Evolutionary conservation across 164 flowering plant genomes (phyloP), one percentile per base, ranked within the genome.

Genomic region (Vitis labrusca): DNA sequence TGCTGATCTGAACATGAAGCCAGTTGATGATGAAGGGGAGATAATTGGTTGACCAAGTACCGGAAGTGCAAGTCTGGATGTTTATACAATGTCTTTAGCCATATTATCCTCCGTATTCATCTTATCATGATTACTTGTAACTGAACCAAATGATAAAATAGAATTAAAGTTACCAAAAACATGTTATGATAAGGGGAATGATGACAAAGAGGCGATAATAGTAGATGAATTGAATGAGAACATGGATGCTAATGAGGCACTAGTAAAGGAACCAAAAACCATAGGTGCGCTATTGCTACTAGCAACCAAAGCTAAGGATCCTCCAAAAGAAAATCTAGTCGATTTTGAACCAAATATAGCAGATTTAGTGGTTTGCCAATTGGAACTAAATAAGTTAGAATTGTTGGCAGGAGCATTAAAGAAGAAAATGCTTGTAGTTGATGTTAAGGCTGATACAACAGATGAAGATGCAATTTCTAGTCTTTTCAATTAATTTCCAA

Each of bases 21-120:
- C 75, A 19, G 15, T 44, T 11, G 85, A 56, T 51, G 84, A 60
- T 13, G 88, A 57, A 4, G 86, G 61, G 9, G 85, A 29, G 55
- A 64, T 66, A 2, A 84, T 65, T 12, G 81, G 77, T 70, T 84
- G 91, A 47, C 88, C 84, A 79, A 89, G 90, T 15, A 61, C 66
- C 27, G 91, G 73, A 56, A 47, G 76, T 16, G 79, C 29, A 0
- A 89, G 80, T 3, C 74, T 59, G 3, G 88, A 48, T 50, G 90
- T 74, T 50, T 85, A 93, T 62, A 82, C 68, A 1, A 86, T 77
- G 73, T 93, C 97, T 80, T 95, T 97, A 0, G 92, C 96, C 97
- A 92, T 93, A 77, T 87, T 88, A 70, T 95, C 98, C 71, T 92
- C 99, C 83, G 81, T 83, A 67, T 62, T 91, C 91, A 88, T 89